These are phyloP conservation scores for Globisporangium spiculum DNA, from an alignment of 352 stramenopile genomes.

Conservation along the genomic window DNA sequence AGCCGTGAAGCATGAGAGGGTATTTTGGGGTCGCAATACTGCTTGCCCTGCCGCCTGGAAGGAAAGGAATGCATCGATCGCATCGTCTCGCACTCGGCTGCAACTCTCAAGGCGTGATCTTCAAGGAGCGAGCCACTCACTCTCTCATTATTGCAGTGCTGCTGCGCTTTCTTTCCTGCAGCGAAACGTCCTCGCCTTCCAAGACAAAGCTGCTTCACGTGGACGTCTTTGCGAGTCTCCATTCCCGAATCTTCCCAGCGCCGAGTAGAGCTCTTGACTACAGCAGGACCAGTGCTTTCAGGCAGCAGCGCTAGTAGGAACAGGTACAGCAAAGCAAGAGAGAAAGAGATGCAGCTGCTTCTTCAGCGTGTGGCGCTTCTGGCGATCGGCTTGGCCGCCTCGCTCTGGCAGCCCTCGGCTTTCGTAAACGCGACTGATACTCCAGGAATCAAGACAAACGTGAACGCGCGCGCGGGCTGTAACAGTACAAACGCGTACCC, in stretches of 20 bases:
- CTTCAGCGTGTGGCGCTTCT: slow-evolving; percentile 1
- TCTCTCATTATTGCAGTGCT: background rate
- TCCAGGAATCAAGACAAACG: background rate
- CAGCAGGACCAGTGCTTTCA: background rate
- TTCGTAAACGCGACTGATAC: background rate
- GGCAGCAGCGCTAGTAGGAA: background rate
- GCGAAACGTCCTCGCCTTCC: background rate
- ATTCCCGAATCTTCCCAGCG: slow-evolving; percentile 3
- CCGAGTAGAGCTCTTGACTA: background rate
- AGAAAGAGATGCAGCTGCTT: background rate
- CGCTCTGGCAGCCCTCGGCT: background rate
- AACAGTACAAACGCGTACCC: slow-evolving; percentile 23
- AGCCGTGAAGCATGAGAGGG: background rate
- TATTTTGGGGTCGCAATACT: background rate
- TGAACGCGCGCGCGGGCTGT: slow-evolving; percentile 37
- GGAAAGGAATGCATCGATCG: slow-evolving; percentile 3
- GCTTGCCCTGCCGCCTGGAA: background rate
- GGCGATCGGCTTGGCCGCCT: background rate
- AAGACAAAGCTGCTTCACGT: background rate
- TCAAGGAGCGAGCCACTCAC: background rate
- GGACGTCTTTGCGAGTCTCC: background rate
- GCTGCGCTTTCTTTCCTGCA: background rate
- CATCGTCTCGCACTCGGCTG: background rate
- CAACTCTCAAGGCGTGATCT: background rate
- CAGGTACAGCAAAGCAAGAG: background rate